Evolutionary conservation across 441 rosid genomes (phyloP).

Genomic region (Flueggea neowawraea): DNA sequence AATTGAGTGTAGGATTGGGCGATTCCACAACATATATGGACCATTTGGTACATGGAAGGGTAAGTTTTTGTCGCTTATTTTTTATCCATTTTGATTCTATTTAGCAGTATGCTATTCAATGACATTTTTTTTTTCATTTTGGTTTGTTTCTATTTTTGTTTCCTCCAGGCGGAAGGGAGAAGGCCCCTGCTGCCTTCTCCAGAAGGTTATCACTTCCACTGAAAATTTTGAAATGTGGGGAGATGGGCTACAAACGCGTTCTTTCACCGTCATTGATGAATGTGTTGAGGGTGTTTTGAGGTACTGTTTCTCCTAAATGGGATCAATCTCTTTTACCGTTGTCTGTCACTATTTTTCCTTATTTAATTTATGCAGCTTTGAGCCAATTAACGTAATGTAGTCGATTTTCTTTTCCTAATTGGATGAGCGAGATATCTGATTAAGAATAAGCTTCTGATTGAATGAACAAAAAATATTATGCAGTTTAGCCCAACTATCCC

Average conservation of each 20-base stretch:
- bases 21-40: conserved; percentile 96
- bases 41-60: conserved; percentile 99
- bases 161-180: conserved; percentile 86
- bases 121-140: too few relatives aligned
- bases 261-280: conserved; percentile 96
- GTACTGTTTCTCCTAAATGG: conserved; percentile 21
- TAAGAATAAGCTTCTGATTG: too few relatives aligned
- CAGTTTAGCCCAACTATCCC: too few relatives aligned
- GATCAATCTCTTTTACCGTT: too few relatives aligned
- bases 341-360: too few relatives aligned
- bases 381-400: too few relatives aligned
- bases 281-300: conserved; percentile 97
- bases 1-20: conserved; percentile 85
- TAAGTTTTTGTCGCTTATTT: conserved; percentile 5
- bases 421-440: too few relatives aligned
- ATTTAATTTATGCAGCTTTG: too few relatives aligned
- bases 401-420: too few relatives aligned
- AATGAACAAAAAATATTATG: too few relatives aligned
- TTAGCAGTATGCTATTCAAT: not conserved
- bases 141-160: too few relatives aligned
- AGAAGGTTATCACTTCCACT: conserved; percentile 71
- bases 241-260: conserved; percentile 94
- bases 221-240: conserved; percentile 99
- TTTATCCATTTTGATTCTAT: conserved; percentile 1
- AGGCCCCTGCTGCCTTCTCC: conserved; percentile 99